A percentile compares a stretch with the other conserved stretches of the same genome.
Evolutionary conservation across 2,329 filamentous ascomycete genomes (phyloP).

Genomic region (Trichoderma polysporum): DNA sequence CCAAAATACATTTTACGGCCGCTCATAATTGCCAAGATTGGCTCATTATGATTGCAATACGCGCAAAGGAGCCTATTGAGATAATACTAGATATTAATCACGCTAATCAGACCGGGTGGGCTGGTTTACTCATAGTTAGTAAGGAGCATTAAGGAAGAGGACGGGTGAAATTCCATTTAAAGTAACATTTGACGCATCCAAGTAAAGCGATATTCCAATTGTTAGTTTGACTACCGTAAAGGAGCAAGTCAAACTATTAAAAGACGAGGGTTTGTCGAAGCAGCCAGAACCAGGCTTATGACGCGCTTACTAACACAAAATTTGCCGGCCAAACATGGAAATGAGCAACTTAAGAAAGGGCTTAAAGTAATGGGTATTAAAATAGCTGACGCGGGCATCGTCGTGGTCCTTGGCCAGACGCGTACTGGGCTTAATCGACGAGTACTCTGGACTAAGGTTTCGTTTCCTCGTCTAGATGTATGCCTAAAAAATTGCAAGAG

Average conservation of each 20-base stretch:
- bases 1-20: slow-evolving; percentile 1
- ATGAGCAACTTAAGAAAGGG: not conserved
- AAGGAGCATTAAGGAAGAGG: not conserved
- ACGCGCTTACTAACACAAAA: not conserved
- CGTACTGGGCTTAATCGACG: not conserved
- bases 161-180: not conserved
- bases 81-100: slow-evolving; percentile 1
- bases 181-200: not conserved
- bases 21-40: not conserved
- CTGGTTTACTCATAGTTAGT: slow-evolving; percentile 3
- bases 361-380: not conserved
- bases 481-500: not conserved
- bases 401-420: not conserved
- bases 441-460: not conserved
- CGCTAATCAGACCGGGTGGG: not conserved
- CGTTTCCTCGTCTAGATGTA: not conserved
- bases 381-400: not conserved
- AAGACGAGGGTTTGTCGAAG: slow-evolving; percentile 4
- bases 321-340: not conserved
- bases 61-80: not conserved
- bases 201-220: not conserved
- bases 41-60: not conserved
- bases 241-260: not conserved
- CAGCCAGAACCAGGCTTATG: not conserved
- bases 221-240: not conserved